These are phyloP conservation scores for Endocalyx cinctus DNA, from an alignment of 2,329 filamentous ascomycete genomes.

Conservation along the genomic window DNA sequence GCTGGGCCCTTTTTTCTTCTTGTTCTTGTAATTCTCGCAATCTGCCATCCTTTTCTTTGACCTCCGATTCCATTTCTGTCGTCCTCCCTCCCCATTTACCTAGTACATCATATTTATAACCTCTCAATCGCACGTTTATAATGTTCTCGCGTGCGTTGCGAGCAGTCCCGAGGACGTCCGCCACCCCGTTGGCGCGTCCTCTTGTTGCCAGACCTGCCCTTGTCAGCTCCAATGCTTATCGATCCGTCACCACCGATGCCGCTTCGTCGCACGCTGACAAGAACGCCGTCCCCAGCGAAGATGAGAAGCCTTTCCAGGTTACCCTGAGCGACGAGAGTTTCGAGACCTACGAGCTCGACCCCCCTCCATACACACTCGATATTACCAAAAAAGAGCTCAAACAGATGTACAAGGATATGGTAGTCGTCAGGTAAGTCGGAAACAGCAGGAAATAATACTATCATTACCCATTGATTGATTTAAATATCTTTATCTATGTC, in stretches of 20 bases:
- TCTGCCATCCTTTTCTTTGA: slow-evolving; percentile 3
- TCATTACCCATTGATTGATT: too few species aligned
- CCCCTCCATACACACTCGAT: slow-evolving; percentile 85
- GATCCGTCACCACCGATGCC: slow-evolving; percentile 91
- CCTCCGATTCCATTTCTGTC: slow-evolving; percentile 3
- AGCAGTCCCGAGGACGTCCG: slow-evolving; percentile 48
- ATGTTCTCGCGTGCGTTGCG: slow-evolving; percentile 72
- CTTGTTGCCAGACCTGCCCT: slow-evolving; percentile 35
- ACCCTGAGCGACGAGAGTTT: slow-evolving; percentile 97
- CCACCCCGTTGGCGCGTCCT: slow-evolving; percentile 50
- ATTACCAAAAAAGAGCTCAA: slow-evolving; percentile 98
- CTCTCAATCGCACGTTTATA: slow-evolving; percentile 25
- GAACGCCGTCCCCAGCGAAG: slow-evolving; percentile 53
- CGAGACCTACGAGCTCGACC: slow-evolving; percentile 98
- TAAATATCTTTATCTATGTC: too few species aligned
- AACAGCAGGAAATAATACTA: slow-evolving; percentile 6
- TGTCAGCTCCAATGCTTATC: slow-evolving; percentile 50
- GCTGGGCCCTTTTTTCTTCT: slow-evolving; percentile 1
- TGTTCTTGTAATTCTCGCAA: too few species aligned
- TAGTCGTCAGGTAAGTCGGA: slow-evolving; percentile 71
- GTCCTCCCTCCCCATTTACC: slow-evolving; percentile 1
- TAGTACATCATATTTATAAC: slow-evolving; percentile 32
- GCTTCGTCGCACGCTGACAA: slow-evolving; percentile 86
- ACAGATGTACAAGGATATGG: slow-evolving; percentile 99
- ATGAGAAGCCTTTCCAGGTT: slow-evolving; percentile 89